Conservation (phyloP, 1,139 yeast genomes). For the Kodamaea fungicola region DNA sequence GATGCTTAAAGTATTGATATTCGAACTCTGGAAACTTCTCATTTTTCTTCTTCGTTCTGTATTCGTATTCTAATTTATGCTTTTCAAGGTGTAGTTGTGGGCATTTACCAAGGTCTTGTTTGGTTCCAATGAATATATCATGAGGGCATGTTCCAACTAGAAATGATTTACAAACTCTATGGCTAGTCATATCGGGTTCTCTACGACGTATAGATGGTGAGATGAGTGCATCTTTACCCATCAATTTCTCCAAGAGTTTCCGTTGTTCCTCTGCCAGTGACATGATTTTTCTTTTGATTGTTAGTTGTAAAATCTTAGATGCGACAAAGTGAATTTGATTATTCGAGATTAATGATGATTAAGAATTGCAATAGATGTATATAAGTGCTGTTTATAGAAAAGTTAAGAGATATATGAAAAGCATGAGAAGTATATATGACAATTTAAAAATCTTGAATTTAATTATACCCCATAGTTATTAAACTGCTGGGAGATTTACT, state of each 20-base stretch:
- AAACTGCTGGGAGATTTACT: too few species aligned
- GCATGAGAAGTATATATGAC: too few species aligned
- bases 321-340: too few species aligned
- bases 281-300: conserved; percentile 1
- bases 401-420: too few species aligned
- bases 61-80: conserved; percentile 68
- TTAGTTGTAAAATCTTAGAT: neutral
- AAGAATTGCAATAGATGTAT: too few species aligned
- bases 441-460: too few species aligned
- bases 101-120: conserved; percentile 80
- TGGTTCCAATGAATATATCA: conserved; percentile 78
- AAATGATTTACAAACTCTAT: conserved; percentile 74
- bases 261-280: conserved; percentile 71
- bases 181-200: conserved; percentile 56
- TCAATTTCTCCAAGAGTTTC: conserved; percentile 70
- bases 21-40: conserved; percentile 67
- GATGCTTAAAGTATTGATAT: conserved; percentile 57
- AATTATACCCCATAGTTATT: too few species aligned
- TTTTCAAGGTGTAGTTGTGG: conserved; percentile 75
- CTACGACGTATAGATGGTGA: conserved; percentile 34
- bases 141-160: conserved; percentile 88
- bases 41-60: conserved; percentile 50
- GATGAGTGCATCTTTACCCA: conserved; percentile 64
- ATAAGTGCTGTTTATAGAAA: too few species aligned
- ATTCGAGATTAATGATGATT: too few species aligned